Evolutionary conservation across 2,329 filamentous ascomycete species (phyloP).

Genomic region (Pseudomassariella vexata): DNA sequence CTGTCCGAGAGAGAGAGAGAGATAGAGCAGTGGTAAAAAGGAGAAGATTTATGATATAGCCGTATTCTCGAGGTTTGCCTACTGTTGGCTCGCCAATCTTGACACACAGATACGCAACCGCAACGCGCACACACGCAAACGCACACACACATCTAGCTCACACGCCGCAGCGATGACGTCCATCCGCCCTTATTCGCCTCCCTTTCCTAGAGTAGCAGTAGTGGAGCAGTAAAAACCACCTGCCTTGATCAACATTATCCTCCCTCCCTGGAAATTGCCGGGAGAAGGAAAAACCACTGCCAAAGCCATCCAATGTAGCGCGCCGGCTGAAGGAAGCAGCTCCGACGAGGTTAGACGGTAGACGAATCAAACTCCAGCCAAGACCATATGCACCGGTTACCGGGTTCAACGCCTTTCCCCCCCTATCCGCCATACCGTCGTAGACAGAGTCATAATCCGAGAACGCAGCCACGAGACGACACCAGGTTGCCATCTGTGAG

Average conservation of each 20-base stretch:
- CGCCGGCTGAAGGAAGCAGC: slow-evolving; percentile 9
- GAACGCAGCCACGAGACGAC: slow-evolving; percentile 6
- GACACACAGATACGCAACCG: slow-evolving; percentile 24
- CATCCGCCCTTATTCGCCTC: slow-evolving; percentile 6
- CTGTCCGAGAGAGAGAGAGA: slow-evolving; percentile 26
- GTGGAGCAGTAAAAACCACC: too few species aligned
- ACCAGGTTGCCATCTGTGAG: too few species aligned
- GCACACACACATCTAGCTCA: slow-evolving; percentile 24
- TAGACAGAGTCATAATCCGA: slow-evolving; percentile 20
- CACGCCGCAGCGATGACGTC: slow-evolving; percentile 4
- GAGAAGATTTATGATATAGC: slow-evolving; percentile 44
- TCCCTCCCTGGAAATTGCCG: too few species aligned
- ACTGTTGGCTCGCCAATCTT: slow-evolving; percentile 29
- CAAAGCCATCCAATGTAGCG: slow-evolving; percentile 10
- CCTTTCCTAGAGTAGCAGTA: not conserved
- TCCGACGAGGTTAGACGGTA: slow-evolving; percentile 13
- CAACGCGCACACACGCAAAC: too few species aligned
- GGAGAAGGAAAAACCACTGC: slow-evolving; percentile 8
- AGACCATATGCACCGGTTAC: slow-evolving; percentile 24
- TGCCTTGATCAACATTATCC: too few species aligned
- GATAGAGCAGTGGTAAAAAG: slow-evolving; percentile 31
- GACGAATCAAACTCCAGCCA: slow-evolving; percentile 28
- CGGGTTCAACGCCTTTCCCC: slow-evolving; percentile 22
- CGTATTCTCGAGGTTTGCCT: slow-evolving; percentile 26
- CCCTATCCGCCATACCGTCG: slow-evolving; percentile 20